Evolutionary conservation across 495 filamentous ascomycete species (phyloP).

Genomic region (Penicillium atrosanguineum): DNA sequence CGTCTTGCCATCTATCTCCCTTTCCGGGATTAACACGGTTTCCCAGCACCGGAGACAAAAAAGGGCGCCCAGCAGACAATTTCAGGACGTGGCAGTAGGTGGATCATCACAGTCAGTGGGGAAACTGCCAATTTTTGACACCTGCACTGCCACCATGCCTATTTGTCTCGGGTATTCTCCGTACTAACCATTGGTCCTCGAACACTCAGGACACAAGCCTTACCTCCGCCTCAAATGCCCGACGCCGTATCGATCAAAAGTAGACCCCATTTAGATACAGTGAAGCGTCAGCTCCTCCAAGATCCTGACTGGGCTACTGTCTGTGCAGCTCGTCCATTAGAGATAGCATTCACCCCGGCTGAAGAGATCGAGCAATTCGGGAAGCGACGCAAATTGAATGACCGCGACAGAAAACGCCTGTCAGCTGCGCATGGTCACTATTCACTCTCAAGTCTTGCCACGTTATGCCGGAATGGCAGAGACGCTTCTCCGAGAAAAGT

Average conservation of each 20-base stretch:
- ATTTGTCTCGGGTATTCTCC: neutral
- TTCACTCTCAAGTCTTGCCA: slow-evolving; percentile 1
- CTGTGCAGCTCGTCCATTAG: slow-evolving; percentile 31
- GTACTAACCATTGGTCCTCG: slow-evolving; percentile 7
- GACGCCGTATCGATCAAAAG: neutral
- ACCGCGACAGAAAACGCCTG: slow-evolving; percentile 27
- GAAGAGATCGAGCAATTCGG: slow-evolving; percentile 36
- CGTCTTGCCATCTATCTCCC: slow-evolving; percentile 4
- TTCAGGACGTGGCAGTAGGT: neutral
- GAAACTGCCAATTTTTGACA: slow-evolving; percentile 1
- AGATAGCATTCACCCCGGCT: slow-evolving; percentile 27
- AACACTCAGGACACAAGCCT: neutral
- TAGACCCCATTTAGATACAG: slow-evolving; percentile 13
- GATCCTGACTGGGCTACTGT: slow-evolving; percentile 37
- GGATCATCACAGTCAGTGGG: slow-evolving; percentile 17
- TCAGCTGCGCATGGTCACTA: slow-evolving; percentile 6
- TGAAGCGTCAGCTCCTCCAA: slow-evolving; percentile 36
- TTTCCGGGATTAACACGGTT: slow-evolving; percentile 15
- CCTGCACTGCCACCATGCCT: neutral
- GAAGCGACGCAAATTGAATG: slow-evolving; percentile 38
- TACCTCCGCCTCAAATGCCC: neutral
- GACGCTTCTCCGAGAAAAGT: slow-evolving; percentile 7
- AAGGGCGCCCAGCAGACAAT: neutral
- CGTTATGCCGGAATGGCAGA: neutral
- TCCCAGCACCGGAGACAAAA: neutral